Conservation (phyloP, 768 basidiomycete genomes). For the Boletus insuetus region DNA sequence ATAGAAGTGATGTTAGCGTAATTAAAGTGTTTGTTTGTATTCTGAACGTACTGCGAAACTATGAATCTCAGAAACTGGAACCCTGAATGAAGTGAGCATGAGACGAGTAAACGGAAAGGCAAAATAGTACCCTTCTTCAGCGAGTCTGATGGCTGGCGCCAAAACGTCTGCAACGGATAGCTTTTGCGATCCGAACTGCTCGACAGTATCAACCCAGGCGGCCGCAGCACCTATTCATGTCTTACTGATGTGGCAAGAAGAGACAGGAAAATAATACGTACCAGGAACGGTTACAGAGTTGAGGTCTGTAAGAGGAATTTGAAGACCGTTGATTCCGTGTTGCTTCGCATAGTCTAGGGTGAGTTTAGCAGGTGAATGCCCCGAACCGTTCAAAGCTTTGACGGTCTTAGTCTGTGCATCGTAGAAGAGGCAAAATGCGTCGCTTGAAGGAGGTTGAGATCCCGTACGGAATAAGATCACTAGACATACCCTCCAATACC, state of each 20-base stretch:
- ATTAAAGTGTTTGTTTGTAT: neutral
- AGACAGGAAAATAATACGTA: constrained; percentile 13
- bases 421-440: constrained; percentile 92
- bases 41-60: constrained; percentile 47
- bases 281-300: constrained; percentile 93
- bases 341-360: constrained; percentile 67
- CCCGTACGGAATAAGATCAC: neutral
- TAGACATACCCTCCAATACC: constrained; percentile 83
- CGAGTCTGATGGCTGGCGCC: constrained; percentile 85
- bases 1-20: constrained; percentile 3
- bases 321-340: constrained; percentile 62
- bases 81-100: constrained; percentile 39
- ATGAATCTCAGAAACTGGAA: constrained; percentile 85
- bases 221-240: constrained; percentile 74
- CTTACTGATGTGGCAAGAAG: constrained; percentile 7
- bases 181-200: constrained; percentile 72
- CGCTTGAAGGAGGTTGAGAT: constrained; percentile 42
- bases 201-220: constrained; percentile 90
- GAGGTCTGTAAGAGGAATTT: constrained; percentile 77
- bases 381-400: constrained; percentile 90
- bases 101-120: neutral
- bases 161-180: constrained; percentile 68
- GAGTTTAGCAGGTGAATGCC: constrained; percentile 78
- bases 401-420: constrained; percentile 80
- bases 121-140: constrained; percentile 73